A percentile compares a stretch with the other conserved stretches of the same genome.
Conservation (phyloP, 192 early-diverging fungal species). For the Blastocladiella britannica region DNA sequence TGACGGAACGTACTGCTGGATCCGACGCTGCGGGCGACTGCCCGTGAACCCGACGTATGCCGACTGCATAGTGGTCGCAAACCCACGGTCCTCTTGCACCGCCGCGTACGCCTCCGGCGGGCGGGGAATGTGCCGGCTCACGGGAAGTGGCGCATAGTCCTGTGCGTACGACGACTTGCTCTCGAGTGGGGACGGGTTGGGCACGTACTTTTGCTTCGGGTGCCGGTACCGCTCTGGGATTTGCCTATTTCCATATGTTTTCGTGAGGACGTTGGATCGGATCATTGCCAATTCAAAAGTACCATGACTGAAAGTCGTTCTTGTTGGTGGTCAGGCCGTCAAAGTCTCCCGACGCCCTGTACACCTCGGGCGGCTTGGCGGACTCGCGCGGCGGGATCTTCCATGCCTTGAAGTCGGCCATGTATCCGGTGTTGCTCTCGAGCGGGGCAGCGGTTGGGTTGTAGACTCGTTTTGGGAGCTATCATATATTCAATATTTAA, state of each 20-base stretch:
- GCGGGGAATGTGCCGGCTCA: background rate
- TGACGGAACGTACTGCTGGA: background rate
- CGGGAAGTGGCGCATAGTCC: background rate
- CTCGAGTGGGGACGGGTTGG: background rate
- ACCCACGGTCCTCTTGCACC: background rate
- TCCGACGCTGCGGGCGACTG: background rate
- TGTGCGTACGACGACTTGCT: background rate
- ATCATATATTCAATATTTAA: too few relatives aligned
- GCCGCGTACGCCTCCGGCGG: background rate
- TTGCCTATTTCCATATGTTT: too few relatives aligned
- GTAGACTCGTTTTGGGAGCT: background rate
- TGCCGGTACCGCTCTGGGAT: background rate
- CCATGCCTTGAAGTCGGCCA: background rate
- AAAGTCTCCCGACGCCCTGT: background rate
- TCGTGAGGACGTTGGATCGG: too few relatives aligned
- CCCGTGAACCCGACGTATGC: background rate
- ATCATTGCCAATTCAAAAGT: background rate
- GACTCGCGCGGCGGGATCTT: background rate
- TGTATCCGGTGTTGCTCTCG: background rate
- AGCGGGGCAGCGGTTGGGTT: background rate
- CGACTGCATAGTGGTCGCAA: background rate
- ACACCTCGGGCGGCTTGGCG: background rate
- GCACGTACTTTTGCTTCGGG: background rate
- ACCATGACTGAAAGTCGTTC: background rate
- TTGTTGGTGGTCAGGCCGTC: background rate